Conservation (phyloP, 2,329 filamentous ascomycete genomes). For the Pyrenophora teres region DNA sequence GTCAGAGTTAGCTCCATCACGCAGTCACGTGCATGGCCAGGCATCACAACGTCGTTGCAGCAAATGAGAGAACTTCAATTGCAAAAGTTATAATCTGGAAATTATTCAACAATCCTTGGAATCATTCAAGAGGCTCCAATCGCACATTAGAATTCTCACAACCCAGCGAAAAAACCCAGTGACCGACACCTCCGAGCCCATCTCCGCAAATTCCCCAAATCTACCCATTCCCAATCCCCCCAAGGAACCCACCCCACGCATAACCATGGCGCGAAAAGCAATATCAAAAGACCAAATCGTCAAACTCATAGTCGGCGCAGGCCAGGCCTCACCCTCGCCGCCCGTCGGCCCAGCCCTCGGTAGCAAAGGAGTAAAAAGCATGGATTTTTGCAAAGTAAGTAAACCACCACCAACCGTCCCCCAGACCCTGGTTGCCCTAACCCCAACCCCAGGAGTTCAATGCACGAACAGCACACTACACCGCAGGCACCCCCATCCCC, state of each 20-base stretch:
- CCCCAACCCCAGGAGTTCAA: slow-evolving; percentile 81
- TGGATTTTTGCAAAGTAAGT: slow-evolving; percentile 84
- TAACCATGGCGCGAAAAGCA: slow-evolving; percentile 45
- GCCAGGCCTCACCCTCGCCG: slow-evolving; percentile 91
- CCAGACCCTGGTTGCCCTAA: not conserved
- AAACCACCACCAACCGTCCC: not conserved
- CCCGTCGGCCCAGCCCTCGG: slow-evolving; percentile 95
- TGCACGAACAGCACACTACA: slow-evolving; percentile 85
- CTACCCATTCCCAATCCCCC: slow-evolving; percentile 1
- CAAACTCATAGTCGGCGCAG: slow-evolving; percentile 96
- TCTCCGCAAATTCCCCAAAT: slow-evolving; percentile 26
- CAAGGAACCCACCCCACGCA: slow-evolving; percentile 3
- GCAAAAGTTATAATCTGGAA: no score
- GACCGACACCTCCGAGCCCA: slow-evolving; percentile 25
- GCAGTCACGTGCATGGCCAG: slow-evolving; percentile 17
- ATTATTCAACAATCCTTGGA: no score
- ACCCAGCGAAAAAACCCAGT: slow-evolving; percentile 18
- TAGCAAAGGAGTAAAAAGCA: slow-evolving; percentile 97
- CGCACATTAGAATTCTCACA: not conserved
- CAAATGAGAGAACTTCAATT: not conserved
- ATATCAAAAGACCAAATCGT: slow-evolving; percentile 64
- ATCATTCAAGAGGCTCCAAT: not conserved
- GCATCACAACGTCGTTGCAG: not conserved
- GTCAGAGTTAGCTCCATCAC: slow-evolving; percentile 15
- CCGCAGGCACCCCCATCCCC: slow-evolving; percentile 81